Base-by-base conservation (phyloP, 306 rosid genomes). In the Arachis stenosperma region DNA sequence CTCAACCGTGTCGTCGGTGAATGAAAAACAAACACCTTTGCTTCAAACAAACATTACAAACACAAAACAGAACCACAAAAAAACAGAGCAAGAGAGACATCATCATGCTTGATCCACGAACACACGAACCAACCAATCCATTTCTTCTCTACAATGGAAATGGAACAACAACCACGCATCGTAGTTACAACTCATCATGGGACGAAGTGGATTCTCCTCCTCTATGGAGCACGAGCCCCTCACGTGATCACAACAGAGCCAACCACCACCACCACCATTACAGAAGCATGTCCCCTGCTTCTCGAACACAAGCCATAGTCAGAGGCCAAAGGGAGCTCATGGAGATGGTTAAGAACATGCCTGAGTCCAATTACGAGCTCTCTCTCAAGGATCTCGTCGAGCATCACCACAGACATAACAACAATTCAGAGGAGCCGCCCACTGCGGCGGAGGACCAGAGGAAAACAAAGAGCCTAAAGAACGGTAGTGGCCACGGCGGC, bases 331-430 rank as follows among this genome's bases (percentile, higher is more conserved):
- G 59, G 42, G 98, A 94, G 74, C 86, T 94, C 10, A 94, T 94
- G 97, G 97, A 94, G 5, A 89, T 94, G 97, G 98, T 94, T 7
- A 75, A 73, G 46, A 84, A 83, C 78, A 88, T 94, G 95, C 98
- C 98, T 0, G 98, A 94, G 63, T 76, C 95, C 3, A 76, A 82
- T 68, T 94, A 94, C 75, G 98, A 94, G 74, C 96, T 94, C 51
- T 89, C 98, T 5, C 46, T 94, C 36, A 94, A 82, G 52, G 98
- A 94, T 82, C 89, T 94, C 5, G 97, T 94, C 0, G 98, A 94
- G 57, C 79, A 82, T 17, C 85, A 87, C 8, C 37, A 33, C 37
- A 33, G 37, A 4, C 37, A 2, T 33, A 33, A 33, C 37, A 33
- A 2, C 37, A 33, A 33, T 33, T 33, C 37, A 33, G 37, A 15